Evolutionary conservation across 2,329 filamentous ascomycete species (phyloP), one percentile per base, ranked within the genome.

Genomic region (Microcyclospora pomicola): DNA sequence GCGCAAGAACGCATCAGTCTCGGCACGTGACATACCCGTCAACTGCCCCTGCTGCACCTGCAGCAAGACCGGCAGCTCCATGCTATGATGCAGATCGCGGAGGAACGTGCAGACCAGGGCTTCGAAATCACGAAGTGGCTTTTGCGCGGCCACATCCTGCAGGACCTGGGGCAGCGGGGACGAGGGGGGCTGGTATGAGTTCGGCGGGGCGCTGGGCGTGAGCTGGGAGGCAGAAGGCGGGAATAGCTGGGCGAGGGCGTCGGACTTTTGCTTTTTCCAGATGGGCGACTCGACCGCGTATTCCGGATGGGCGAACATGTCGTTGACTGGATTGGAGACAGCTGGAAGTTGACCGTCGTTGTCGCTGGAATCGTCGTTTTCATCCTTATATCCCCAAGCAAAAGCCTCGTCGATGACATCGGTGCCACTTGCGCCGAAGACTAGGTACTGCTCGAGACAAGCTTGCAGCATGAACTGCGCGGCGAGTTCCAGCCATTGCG

Each of bases 21-120:
- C 55, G 15, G 44, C 48, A n/a, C 42, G 40, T 15, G 55, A 59
- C 42, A 68, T 47, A 9, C 58, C 59, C 12, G 54, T 49, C 6
- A 68, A 48, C 47, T 61, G 53, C 1, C 68, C 67, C 16, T 58
- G 59, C 44, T 74, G 70, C 3, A 75, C 55, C 44, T 74, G 71
- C 1, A 64, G 48, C 1, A 75, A 59, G 14, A 73, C 56, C 0
- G 72, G 72, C 27, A 59, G 54, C 14, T 64, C 52, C 13, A 69
- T 51, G 6, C 53, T 56, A 2, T 56, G 49, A 41, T 69, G 60
- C 10, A 74, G 50, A 19, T 58, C 51, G 1, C 53, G 45, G 6
- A 75, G 44, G 40, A 67, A 68, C 0, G 53, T 51, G 3, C 65
- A 42, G 2, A 72, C 43, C 1, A 47, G 42, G 2, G 49, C 41